phyloP scores from a whole-genome alignment of 306 rosid species.

The Cucumis melo region DNA sequence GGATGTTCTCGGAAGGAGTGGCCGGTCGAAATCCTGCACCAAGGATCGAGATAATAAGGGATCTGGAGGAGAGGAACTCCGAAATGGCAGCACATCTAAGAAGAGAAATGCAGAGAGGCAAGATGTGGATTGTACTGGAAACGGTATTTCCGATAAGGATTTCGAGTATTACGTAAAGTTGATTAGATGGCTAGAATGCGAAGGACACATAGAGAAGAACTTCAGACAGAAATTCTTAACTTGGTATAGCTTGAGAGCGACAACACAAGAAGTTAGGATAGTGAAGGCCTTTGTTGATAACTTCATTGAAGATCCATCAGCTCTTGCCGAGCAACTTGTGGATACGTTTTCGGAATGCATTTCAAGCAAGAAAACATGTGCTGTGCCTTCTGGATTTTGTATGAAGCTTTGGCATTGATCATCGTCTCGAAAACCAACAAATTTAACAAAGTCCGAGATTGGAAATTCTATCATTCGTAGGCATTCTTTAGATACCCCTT shows the following conservation, averaged over 20 bases:
- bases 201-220: constrained; percentile 83
- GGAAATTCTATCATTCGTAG: neutral
- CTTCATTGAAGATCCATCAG: constrained; percentile 63
- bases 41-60: constrained; percentile 57
- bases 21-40: constrained; percentile 40
- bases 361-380: constrained; percentile 53
- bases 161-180: constrained; percentile 83
- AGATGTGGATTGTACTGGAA: constrained; percentile 32
- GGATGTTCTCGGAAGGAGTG: constrained; percentile 56
- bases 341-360: constrained; percentile 81
- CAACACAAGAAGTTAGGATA: constrained; percentile 54
- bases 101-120: constrained; percentile 47
- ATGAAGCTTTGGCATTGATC: constrained; percentile 87
- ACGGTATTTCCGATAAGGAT: constrained; percentile 36
- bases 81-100: constrained; percentile 66
- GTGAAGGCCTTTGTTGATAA: constrained; percentile 72
- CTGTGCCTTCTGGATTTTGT: constrained; percentile 73
- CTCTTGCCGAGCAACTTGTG: constrained; percentile 89
- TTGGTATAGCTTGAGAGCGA: constrained; percentile 91
- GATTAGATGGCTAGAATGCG: constrained; percentile 85
- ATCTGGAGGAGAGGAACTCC: constrained; percentile 43
- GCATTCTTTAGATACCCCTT: constrained; percentile 2
- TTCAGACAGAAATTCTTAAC: constrained; percentile 93
- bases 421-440: neutral
- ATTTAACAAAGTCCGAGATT: neutral